Percentiles rank a stretch among this genome's conserved stretches.
phyloP scores from a whole-genome alignment of 495 filamentous ascomycete genomes.

The Entonaema liquescens region DNA sequence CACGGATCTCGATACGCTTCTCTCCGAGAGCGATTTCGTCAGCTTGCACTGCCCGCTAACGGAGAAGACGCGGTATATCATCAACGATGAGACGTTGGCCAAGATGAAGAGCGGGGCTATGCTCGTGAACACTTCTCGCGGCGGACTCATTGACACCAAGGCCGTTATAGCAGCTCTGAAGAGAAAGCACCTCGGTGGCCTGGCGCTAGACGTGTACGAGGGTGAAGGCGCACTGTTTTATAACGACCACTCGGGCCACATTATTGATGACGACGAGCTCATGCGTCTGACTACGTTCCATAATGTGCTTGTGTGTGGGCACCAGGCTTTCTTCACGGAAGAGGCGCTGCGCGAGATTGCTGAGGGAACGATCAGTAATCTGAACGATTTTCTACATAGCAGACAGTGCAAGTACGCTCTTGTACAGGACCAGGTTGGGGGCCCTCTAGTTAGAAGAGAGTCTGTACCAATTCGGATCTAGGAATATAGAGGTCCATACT shows the following conservation, averaged over 20 bases:
- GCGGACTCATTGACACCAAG: constrained; percentile 66
- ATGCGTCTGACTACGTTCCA: constrained; percentile 76
- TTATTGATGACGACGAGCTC: constrained; percentile 74
- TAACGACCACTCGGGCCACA: constrained; percentile 69
- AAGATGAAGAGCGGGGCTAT: constrained; percentile 68
- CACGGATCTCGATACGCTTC: constrained; percentile 62
- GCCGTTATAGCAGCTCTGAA: constrained; percentile 70
- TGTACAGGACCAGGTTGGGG: constrained; percentile 37
- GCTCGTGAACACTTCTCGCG: constrained; percentile 73
- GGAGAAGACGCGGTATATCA: constrained; percentile 66
- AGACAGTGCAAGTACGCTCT: constrained; percentile 52
- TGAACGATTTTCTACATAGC: constrained; percentile 49
- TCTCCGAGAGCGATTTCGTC: constrained; percentile 66
- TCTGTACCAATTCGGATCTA: constrained; percentile 43
- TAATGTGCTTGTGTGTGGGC: constrained; percentile 72
- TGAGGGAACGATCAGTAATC: constrained; percentile 65
- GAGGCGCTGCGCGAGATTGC: constrained; percentile 73
- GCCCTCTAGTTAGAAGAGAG: constrained; percentile 17
- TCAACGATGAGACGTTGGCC: constrained; percentile 61
- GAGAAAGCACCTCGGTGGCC: constrained; percentile 58
- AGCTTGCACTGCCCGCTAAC: constrained; percentile 72
- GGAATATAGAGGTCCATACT: not conserved
- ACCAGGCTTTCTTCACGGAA: constrained; percentile 75
- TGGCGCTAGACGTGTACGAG: constrained; percentile 69
- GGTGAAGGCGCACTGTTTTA: constrained; percentile 67